Conservation (phyloP, 2,329 filamentous ascomycete species). For the Colletotrichum gigasporum region DNA sequence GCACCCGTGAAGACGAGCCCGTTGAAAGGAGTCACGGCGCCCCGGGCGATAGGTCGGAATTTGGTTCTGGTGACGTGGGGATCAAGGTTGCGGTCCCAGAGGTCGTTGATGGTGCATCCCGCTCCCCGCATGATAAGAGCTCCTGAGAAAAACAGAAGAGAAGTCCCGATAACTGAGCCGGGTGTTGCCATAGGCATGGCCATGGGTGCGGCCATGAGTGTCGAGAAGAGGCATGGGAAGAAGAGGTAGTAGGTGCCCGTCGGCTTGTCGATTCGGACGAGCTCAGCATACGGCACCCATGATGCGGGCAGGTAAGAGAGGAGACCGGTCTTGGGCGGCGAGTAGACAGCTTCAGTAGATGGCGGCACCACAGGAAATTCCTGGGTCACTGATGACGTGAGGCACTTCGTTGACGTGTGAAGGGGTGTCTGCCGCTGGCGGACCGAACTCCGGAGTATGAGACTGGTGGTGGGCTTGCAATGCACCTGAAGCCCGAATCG, state of each 20-base stretch:
- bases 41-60: constrained; percentile 81
- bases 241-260: constrained; percentile 86
- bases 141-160: constrained; percentile 77
- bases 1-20: constrained; percentile 78
- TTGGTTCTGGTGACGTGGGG: constrained; percentile 80
- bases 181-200: constrained; percentile 68
- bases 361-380: constrained; percentile 31
- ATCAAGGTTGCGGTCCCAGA: constrained; percentile 90
- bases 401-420: constrained; percentile 24
- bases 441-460: neutral
- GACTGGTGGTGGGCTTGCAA: neutral
- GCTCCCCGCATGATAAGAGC: constrained; percentile 88
- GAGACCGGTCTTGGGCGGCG: constrained; percentile 76
- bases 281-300: constrained; percentile 83
- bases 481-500: neutral
- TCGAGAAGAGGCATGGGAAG: constrained; percentile 87
- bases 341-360: constrained; percentile 55
- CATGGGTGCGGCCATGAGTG: constrained; percentile 80
- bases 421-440: constrained; percentile 6
- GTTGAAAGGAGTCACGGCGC: constrained; percentile 77
- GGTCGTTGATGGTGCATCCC: constrained; percentile 89
- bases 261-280: constrained; percentile 84
- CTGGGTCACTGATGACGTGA: constrained; percentile 12
- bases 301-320: constrained; percentile 74
- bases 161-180: constrained; percentile 69